Evolutionary conservation across 2,329 filamentous ascomycete species (phyloP).

Genomic region (Helotiales sp.): DNA sequence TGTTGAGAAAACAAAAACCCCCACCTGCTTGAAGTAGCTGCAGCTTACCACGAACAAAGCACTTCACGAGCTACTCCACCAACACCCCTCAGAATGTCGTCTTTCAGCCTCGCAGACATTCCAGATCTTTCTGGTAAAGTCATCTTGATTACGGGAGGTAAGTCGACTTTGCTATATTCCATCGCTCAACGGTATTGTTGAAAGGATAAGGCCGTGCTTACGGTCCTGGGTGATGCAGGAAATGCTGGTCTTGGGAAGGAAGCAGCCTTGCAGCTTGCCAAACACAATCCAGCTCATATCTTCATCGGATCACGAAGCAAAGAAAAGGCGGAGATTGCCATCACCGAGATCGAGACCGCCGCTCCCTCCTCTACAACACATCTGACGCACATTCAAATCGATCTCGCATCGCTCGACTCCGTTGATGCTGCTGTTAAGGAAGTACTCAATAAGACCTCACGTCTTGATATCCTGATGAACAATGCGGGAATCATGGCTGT

Average conservation of each 20-base stretch:
- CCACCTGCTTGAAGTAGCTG: too few species aligned
- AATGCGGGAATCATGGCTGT: constrained; percentile 47
- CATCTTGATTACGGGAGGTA: background rate
- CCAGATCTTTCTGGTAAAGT: background rate
- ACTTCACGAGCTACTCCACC: too few species aligned
- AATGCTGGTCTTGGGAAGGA: constrained; percentile 47
- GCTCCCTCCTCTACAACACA: constrained; percentile 22
- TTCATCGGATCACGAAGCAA: constrained; percentile 40
- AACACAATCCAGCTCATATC: constrained; percentile 41
- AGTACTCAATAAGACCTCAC: constrained; percentile 37
- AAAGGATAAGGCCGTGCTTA: too few species aligned
- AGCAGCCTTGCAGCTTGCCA: constrained; percentile 41
- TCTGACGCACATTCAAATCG: constrained; percentile 22
- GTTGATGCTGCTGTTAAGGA: constrained; percentile 42
- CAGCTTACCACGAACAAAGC: too few species aligned
- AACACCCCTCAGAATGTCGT: too few species aligned
- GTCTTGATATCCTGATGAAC: constrained; percentile 46
- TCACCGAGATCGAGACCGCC: constrained; percentile 13
- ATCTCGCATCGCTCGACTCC: constrained; percentile 46
- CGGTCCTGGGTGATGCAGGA: too few species aligned
- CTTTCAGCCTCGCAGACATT: background rate
- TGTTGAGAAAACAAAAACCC: too few species aligned
- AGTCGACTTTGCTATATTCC: too few species aligned
- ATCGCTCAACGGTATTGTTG: too few species aligned
- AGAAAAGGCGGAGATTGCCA: constrained; percentile 35